Evolutionary conservation across 148 eudicot genomes (phyloP).

Genomic region (Chenopodium formosanum): DNA sequence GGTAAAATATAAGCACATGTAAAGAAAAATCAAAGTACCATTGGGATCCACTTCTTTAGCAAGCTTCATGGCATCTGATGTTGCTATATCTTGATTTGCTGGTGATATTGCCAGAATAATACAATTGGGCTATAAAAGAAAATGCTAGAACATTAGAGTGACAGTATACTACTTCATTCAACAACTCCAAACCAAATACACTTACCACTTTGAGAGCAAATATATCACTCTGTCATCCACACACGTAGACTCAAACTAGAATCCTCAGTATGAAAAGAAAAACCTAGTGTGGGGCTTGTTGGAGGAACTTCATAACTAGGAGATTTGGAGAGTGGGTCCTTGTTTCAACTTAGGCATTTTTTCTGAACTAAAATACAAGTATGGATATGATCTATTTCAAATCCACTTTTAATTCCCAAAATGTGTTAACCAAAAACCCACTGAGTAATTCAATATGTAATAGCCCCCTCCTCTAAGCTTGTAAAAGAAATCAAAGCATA

Average conservation of each 20-base stretch:
- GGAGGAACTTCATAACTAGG: background rate
- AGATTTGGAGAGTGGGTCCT: background rate
- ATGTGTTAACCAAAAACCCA: background rate
- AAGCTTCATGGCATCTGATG: conserved; percentile 81
- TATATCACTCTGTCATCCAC: background rate
- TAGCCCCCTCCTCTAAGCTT: background rate
- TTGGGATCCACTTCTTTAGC: conserved; percentile 78
- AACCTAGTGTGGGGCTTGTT: background rate
- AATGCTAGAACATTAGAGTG: conserved; percentile 21
- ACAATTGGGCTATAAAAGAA: conserved; percentile 57
- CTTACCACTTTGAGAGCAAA: background rate
- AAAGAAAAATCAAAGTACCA: conserved; percentile 29
- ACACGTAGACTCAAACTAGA: too few species aligned
- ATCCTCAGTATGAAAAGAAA: background rate
- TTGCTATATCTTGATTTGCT: conserved; percentile 87
- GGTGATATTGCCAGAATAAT: conserved; percentile 81
- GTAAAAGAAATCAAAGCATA: background rate
- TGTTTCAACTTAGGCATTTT: background rate
- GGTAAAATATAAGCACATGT: conserved; percentile 2
- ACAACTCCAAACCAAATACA: background rate
- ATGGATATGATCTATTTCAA: background rate
- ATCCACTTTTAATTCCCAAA: background rate
- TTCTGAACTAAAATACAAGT: background rate
- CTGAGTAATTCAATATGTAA: background rate
- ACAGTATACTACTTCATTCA: background rate